Conservation (phyloP, 2,329 filamentous ascomycete species). For the Hypomyces rosellus region DNA sequence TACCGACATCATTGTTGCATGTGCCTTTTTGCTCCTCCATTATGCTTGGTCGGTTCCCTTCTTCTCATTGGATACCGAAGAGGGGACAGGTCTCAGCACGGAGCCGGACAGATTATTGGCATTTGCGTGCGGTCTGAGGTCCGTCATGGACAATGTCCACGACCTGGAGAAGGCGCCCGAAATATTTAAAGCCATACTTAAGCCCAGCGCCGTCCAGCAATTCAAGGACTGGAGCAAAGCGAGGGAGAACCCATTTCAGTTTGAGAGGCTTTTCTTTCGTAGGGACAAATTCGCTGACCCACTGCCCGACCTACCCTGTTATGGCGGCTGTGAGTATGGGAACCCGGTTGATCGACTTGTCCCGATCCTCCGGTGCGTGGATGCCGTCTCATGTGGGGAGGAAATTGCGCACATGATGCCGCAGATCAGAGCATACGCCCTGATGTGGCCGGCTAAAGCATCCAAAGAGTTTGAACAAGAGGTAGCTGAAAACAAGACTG, state of each 20-base stretch:
- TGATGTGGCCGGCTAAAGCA: slow-evolving; percentile 9
- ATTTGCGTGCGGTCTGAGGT: slow-evolving; percentile 6
- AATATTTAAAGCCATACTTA: slow-evolving; percentile 6
- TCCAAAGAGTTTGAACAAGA: slow-evolving; percentile 7
- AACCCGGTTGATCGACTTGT: slow-evolving; percentile 4
- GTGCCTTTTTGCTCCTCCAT: slow-evolving; percentile 5
- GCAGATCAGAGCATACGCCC: slow-evolving; percentile 3
- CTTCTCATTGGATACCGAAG: slow-evolving; percentile 2
- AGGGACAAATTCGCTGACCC: too few species aligned
- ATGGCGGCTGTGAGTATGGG: too few species aligned
- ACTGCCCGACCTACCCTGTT: too few species aligned
- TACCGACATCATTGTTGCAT: slow-evolving; percentile 5
- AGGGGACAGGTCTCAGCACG: not conserved
- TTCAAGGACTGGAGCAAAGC: not conserved
- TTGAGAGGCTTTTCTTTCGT: not conserved
- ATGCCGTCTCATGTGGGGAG: slow-evolving; percentile 1
- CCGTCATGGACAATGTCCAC: slow-evolving; percentile 5
- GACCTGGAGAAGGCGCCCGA: not conserved
- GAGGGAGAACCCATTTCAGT: not conserved
- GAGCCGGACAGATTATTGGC: slow-evolving; percentile 6
- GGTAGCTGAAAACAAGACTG: not conserved
- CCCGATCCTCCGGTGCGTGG: slow-evolving; percentile 3
- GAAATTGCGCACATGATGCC: slow-evolving; percentile 2
- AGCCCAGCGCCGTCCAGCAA: not conserved
- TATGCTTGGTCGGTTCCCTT: slow-evolving; percentile 10